Base-by-base conservation (phyloP, 2,329 filamentous ascomycete genomes). In the Hypoxylon sp. region DNA sequence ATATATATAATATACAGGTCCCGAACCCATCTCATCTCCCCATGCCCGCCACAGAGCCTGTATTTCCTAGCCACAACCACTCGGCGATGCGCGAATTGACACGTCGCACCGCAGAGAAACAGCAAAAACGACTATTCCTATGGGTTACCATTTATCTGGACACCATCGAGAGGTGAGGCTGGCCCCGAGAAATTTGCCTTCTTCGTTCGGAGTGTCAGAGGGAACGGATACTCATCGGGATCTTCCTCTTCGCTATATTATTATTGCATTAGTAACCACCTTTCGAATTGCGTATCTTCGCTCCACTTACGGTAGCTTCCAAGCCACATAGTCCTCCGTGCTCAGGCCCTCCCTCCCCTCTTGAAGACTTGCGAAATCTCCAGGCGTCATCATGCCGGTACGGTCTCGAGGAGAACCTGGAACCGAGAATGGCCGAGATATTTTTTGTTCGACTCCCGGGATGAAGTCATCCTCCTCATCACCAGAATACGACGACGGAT, bases 331-430 rank as follows among this genome's bases (percentile, higher is more conserved):
- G 78, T 99, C 96, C 81, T 99, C 96, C 0, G 96, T 98, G 82
- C 87, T 96, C 73, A 99, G 82, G 0, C 95, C 94, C 80, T 99
- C 96, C 46, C 91, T 91, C 48, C 94, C 93, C 81, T 99, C 96
- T 81, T 98, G 96, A 61, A 99, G 84, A 73, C 93, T 97, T 28
- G 94, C 96, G 85, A 98, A 98, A 80, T 99, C 96, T 50, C 96
- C 96, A 6, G 96, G 96, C 0, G 96, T 99, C 96, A 99, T 98
- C 94, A 98, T 97, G 59, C 96, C 96, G 46, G 91, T 91, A 34
- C 94, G 89, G 78, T 97, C 94, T 68, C 94, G 88, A 9, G 96
- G 96, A 17, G 94, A 97, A 7, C 96, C 96, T 1, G 96, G 96
- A 55, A 97, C 94, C 2, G 94, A 98, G 81, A 98, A 90, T 6